Evolutionary conservation across 108 stramenopile genomes (phyloP).

Genomic region (Cyclotella atomus): DNA sequence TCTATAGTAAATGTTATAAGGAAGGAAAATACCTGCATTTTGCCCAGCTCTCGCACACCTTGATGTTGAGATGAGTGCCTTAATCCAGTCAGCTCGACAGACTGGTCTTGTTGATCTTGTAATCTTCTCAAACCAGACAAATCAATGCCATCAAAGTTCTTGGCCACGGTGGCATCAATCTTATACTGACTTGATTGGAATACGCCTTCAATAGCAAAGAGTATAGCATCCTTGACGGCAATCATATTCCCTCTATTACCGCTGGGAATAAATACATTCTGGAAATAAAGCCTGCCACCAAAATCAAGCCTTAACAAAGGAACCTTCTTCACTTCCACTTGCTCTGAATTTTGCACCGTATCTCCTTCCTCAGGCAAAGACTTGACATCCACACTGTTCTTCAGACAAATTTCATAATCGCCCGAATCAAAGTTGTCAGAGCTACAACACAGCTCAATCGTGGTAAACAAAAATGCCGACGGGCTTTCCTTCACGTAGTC

Average conservation of each 20-base stretch:
- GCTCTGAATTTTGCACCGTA: neutral
- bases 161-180: neutral
- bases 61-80: neutral
- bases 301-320: conserved; percentile 2
- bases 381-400: neutral
- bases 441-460: conserved; percentile 16
- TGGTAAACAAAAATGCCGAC: neutral
- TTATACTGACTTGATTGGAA: neutral
- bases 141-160: conserved; percentile 22
- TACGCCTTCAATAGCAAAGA: neutral
- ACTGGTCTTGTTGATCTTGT: too few species aligned
- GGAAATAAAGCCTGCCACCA: conserved; percentile 21
- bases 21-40: conserved; percentile 21
- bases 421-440: neutral
- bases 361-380: neutral
- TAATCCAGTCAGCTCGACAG: neutral
- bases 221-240: conserved; percentile 4
- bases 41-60: conserved; percentile 1
- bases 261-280: conserved; percentile 19
- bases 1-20: neutral
- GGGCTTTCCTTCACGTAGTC: conserved; percentile 23
- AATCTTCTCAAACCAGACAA: neutral
- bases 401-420: conserved; percentile 7
- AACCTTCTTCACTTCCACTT: neutral
- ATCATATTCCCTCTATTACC: conserved; percentile 4